These are phyloP conservation scores for Syzygium aqueum DNA, from an alignment of 345 rosid species.

Conservation along the genomic window DNA sequence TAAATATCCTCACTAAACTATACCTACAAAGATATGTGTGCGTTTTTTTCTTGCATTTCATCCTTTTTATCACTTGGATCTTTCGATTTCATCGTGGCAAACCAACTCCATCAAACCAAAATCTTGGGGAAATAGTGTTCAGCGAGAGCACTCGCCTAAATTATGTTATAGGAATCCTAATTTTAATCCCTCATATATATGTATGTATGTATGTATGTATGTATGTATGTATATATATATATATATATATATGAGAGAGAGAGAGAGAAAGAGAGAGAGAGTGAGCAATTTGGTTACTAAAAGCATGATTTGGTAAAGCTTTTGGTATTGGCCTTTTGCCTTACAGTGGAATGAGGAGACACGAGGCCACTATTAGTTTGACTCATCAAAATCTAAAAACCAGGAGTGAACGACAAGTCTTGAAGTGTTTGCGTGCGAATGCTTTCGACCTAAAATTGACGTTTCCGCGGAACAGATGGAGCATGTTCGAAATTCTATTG, in stretches of 20 bases:
- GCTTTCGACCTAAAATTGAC: not conserved
- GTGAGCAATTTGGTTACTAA: not conserved
- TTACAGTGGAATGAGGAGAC: not conserved
- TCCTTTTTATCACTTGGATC: not conserved
- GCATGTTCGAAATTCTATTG: not conserved
- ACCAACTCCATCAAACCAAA: not conserved
- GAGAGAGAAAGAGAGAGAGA: not conserved
- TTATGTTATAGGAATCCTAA: not conserved
- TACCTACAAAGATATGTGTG: not conserved
- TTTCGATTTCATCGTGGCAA: not conserved
- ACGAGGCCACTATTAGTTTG: not conserved
- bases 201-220: rapidly evolving
- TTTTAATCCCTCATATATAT: not conserved
- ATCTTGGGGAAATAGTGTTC: not conserved
- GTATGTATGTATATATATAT: rapidly evolving
- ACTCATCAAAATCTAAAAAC: not conserved
- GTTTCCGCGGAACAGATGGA: not conserved
- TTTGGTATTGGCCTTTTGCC: not conserved
- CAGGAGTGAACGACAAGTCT: not conserved
- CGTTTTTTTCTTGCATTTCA: not conserved
- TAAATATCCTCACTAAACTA: not conserved
- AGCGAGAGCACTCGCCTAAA: not conserved
- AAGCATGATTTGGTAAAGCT: not conserved
- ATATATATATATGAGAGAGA: not conserved
- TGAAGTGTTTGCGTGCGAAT: not conserved